These are phyloP conservation scores for Pascua sp. DNA, from an alignment of 1,284 basidiomycete species.

Conservation along the genomic window DNA sequence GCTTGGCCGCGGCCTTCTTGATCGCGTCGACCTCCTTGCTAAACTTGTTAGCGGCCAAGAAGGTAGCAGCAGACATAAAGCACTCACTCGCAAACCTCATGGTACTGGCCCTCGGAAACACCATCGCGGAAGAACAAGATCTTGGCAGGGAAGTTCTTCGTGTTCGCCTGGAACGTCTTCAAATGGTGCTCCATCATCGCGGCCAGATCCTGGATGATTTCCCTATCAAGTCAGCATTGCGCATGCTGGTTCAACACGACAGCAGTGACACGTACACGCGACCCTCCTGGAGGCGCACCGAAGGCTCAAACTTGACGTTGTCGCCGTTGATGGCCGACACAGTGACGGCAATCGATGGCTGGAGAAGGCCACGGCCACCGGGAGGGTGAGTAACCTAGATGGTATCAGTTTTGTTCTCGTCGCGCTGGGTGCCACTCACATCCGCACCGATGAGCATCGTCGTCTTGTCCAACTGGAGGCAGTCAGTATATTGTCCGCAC, in stretches of 20 bases:
- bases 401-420: too few species aligned
- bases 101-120: conserved; percentile 53
- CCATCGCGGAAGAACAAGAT: conserved; percentile 54
- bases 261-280: conserved; percentile 32
- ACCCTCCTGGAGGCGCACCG: conserved; percentile 51
- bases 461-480: conserved; percentile 31
- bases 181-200: conserved; percentile 37
- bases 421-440: conserved; percentile 20
- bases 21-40: conserved; percentile 36
- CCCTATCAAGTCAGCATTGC: conserved; percentile 11
- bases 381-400: conserved; percentile 15
- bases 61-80: neutral
- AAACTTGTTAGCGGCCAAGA: neutral
- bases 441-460: conserved; percentile 52
- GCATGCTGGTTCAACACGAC: neutral
- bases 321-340: conserved; percentile 48
- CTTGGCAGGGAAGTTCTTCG: conserved; percentile 42
- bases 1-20: conserved; percentile 27
- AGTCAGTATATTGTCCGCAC: conserved; percentile 3
- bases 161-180: conserved; percentile 31
- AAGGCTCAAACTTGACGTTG: conserved; percentile 43
- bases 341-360: conserved; percentile 52
- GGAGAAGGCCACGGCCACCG: conserved; percentile 34
- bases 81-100: conserved; percentile 46
- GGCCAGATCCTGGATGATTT: conserved; percentile 34